These are phyloP conservation scores for Helicostylum pulchrum DNA, from an alignment of 192 early-diverging fungal genomes.

Conservation along the genomic window DNA sequence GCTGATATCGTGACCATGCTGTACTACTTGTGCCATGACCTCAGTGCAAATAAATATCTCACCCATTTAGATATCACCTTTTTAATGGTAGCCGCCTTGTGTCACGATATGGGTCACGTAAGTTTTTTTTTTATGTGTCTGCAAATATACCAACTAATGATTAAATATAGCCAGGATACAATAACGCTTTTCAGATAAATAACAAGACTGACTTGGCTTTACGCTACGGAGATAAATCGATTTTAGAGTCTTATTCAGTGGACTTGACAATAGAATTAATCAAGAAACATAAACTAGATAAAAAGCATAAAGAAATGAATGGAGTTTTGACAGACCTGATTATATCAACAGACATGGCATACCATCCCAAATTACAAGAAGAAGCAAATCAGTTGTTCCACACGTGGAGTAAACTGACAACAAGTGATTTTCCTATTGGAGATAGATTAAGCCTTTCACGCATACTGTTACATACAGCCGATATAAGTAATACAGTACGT, in stretches of 20 bases:
- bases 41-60: slow-evolving; percentile 63
- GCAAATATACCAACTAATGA: too few species aligned
- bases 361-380: slow-evolving; percentile 5
- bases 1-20: slow-evolving; percentile 81
- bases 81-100: slow-evolving; percentile 75
- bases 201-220: slow-evolving; percentile 69
- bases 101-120: slow-evolving; percentile 85
- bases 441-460: slow-evolving; percentile 57
- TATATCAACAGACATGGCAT: slow-evolving; percentile 11
- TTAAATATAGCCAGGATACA: slow-evolving; percentile 83
- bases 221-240: slow-evolving; percentile 66
- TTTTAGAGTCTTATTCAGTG: slow-evolving; percentile 82
- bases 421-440: slow-evolving; percentile 27
- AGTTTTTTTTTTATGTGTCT: too few species aligned
- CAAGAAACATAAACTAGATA: slow-evolving; percentile 55
- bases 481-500: slow-evolving; percentile 80
- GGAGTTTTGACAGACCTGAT: slow-evolving; percentile 11
- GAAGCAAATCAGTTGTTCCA: background rate
- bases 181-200: slow-evolving; percentile 84
- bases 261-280: slow-evolving; percentile 65
- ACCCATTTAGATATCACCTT: slow-evolving; percentile 66
- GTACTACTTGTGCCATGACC: slow-evolving; percentile 68
- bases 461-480: slow-evolving; percentile 75
- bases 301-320: slow-evolving; percentile 14
- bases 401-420: background rate